Evolutionary conservation across 2,329 filamentous ascomycete species (phyloP).

Genomic region (Talaromyces sp.): DNA sequence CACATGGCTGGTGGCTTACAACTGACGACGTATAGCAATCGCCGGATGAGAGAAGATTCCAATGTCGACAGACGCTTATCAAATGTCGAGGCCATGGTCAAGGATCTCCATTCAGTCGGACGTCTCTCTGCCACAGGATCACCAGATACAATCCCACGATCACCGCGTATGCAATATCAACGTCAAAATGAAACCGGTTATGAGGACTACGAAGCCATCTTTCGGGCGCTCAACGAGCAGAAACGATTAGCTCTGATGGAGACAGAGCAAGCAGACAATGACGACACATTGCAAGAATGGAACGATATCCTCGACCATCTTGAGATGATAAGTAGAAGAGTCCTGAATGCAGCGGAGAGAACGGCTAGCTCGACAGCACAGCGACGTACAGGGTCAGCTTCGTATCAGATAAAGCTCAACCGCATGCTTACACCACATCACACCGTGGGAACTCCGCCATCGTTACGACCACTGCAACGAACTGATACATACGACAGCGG

Average conservation of each 20-base stretch:
- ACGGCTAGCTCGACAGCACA: constrained; percentile 14
- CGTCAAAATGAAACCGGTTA: neutral
- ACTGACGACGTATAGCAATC: neutral
- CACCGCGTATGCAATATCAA: neutral
- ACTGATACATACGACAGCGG: constrained; percentile 11
- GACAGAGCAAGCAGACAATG: constrained; percentile 10
- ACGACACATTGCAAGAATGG: constrained; percentile 14
- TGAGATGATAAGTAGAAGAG: constrained; percentile 13
- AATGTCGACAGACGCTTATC: constrained; percentile 4
- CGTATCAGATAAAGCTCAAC: constrained; percentile 6
- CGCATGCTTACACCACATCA: constrained; percentile 8
- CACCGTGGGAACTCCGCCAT: neutral
- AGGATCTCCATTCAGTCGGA: neutral
- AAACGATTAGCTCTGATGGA: constrained; percentile 15
- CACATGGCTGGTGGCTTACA: neutral
- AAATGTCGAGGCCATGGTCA: constrained; percentile 7
- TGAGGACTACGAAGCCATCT: constrained; percentile 16
- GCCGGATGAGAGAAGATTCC: neutral
- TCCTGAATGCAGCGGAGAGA: constrained; percentile 14
- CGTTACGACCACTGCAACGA: constrained; percentile 2
- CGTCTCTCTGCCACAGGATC: neutral
- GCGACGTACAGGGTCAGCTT: constrained; percentile 8
- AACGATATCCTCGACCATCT: constrained; percentile 16
- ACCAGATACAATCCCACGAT: neutral
- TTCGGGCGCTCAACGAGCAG: constrained; percentile 13